These are phyloP conservation scores for Fusarium succisae DNA, from an alignment of 2,329 filamentous ascomycete species.

Conservation along the genomic window DNA sequence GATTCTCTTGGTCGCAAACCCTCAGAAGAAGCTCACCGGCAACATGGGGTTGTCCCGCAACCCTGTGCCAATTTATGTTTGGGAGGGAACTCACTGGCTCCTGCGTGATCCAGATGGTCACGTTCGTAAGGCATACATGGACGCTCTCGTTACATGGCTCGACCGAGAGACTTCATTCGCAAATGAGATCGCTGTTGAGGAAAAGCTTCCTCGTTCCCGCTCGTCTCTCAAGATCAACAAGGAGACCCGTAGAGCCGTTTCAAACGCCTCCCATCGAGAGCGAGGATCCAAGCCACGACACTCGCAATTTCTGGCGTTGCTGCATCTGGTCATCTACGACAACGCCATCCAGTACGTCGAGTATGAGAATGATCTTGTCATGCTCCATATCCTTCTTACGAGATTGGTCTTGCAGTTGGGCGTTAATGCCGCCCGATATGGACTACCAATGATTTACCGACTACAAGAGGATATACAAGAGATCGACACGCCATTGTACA, in stretches of 20 bases:
- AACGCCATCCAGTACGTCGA: slow-evolving; percentile 78
- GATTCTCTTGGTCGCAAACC: slow-evolving; percentile 84
- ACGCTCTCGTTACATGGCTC: slow-evolving; percentile 86
- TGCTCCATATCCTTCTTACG: slow-evolving; percentile 80
- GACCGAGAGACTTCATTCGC: slow-evolving; percentile 76
- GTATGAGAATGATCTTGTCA: slow-evolving; percentile 76
- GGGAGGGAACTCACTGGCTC: slow-evolving; percentile 97
- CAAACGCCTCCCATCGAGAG: slow-evolving; percentile 71
- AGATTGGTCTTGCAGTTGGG: slow-evolving; percentile 81
- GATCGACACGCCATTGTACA: slow-evolving; percentile 71
- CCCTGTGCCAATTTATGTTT: slow-evolving; percentile 80
- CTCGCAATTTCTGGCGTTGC: slow-evolving; percentile 80
- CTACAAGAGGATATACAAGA: slow-evolving; percentile 85
- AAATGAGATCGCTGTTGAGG: slow-evolving; percentile 71
- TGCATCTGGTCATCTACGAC: slow-evolving; percentile 92
- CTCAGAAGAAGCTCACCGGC: slow-evolving; percentile 65
- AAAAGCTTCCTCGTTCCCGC: slow-evolving; percentile 58
- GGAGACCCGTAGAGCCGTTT: slow-evolving; percentile 70
- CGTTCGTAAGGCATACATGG: slow-evolving; percentile 85
- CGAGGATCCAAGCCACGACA: slow-evolving; percentile 60
- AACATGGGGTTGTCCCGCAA: slow-evolving; percentile 75
- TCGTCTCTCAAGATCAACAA: slow-evolving; percentile 53
- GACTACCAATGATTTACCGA: slow-evolving; percentile 87
- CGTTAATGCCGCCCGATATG: slow-evolving; percentile 80
- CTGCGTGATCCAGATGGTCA: slow-evolving; percentile 80